Base-by-base conservation (phyloP, 2,329 filamentous ascomycete genomes). In the Aspergillus ustus region DNA sequence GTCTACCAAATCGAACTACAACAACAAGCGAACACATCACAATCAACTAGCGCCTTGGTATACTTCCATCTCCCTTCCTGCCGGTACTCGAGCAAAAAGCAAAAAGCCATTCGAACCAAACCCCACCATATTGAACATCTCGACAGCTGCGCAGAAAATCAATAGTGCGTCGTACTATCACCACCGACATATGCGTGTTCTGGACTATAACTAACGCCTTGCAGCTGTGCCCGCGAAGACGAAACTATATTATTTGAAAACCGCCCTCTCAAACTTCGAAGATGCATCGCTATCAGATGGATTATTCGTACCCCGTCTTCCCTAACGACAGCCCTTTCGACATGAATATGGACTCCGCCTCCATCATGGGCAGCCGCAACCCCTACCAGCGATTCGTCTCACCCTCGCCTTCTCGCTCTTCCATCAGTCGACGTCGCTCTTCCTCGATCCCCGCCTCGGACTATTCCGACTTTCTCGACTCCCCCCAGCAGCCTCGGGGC, bases 341-440 rank as follows among this genome's bases (percentile, higher is more conserved):
- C 20, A 58, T 60, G 58, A 48, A 52, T 25, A 63, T 63, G 54
- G 67, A 70, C 46, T 61, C 50, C 49, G 55, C 56, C 7, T 34
- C 56, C 19, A 44, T 52, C 6, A 29, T 64, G 60, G 51, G 57
- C 48, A 70, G 62, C 61, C 66, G 68, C 52, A 73, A 70, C 57
- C 70, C 72, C 7, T 74, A 74, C 54, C 61, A 67, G 29, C 66
- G 67, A 40, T 70, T 69, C 57, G 66, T 71, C 44, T 72, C 72
- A 13, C 65, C 71, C 2, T 66, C 69, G 8, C 66, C 70, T 11
- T 65, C 61, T 8, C 61, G 60, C 5, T 68, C 64, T 19, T 64
- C 69, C 28, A 52, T 65, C 37, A 60, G 57, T 6, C 60, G 25
- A 11, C 59, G 68, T 22, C 62, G 65, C 20, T 69, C 70, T 3